Conservation (phyloP, 2,329 filamentous ascomycete species). For the Botrytis deweyae region DNA sequence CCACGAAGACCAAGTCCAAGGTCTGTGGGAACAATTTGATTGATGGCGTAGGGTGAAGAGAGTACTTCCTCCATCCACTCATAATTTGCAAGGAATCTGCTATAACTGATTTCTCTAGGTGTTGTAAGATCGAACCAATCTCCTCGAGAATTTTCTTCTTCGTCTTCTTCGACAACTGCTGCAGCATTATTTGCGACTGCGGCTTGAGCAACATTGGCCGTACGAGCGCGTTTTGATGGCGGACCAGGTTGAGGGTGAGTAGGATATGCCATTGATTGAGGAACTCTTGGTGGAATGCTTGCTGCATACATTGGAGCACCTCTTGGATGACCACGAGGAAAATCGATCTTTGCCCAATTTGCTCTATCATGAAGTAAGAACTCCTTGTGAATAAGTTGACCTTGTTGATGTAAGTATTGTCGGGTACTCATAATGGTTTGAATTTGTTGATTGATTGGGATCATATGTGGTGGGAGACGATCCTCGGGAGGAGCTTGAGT, state of each 20-base stretch:
- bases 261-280: conserved; percentile 63
- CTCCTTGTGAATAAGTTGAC: conserved; percentile 83
- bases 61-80: conserved; percentile 99
- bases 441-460: conserved; percentile 62
- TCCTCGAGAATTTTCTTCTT: conserved; percentile 81
- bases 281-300: conserved; percentile 34
- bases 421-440: conserved; percentile 61
- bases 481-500: conserved; percentile 72
- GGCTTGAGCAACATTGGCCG: conserved; percentile 18
- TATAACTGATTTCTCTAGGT: conserved; percentile 82
- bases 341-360: conserved; percentile 84
- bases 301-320: conserved; percentile 36
- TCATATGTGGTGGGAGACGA: conserved; percentile 65
- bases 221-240: conserved; percentile 53
- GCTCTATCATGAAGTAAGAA: conserved; percentile 89
- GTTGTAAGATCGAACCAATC: conserved; percentile 90
- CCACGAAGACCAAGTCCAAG: conserved; percentile 83
- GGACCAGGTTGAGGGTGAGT: conserved; percentile 49
- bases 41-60: conserved; percentile 82
- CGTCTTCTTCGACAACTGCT: conserved; percentile 54
- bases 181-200: conserved; percentile 25
- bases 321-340: conserved; percentile 55
- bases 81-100: conserved; percentile 90
- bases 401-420: conserved; percentile 67
- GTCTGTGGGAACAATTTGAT: conserved; percentile 82